These are phyloP conservation scores for Starmerella sirachaensis DNA, from an alignment of 805 yeast species.

Conservation along the genomic window DNA sequence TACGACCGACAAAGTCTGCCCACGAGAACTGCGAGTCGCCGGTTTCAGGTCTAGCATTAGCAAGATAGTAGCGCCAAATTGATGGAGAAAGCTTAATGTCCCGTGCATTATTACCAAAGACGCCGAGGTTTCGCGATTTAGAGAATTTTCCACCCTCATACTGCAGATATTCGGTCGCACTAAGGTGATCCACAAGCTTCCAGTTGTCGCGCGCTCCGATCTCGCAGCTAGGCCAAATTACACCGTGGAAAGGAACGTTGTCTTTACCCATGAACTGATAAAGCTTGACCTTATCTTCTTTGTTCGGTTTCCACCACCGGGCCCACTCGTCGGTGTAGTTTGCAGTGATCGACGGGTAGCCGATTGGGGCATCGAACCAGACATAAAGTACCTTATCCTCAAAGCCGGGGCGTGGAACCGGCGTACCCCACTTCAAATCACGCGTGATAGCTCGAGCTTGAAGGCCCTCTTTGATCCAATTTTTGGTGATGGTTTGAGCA, in stretches of 20 bases:
- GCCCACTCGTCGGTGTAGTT: conserved; percentile 74
- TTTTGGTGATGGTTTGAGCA: conserved; percentile 73
- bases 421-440: conserved; percentile 97
- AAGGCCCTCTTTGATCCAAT: conserved; percentile 91
- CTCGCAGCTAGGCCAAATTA: conserved; percentile 88
- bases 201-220: conserved; percentile 80
- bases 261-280: conserved; percentile 99
- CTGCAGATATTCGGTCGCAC: conserved; percentile 92
- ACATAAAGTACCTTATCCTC: conserved; percentile 88
- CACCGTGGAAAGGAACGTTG: conserved; percentile 97
- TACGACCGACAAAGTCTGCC: conserved; percentile 88
- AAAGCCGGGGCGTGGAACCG: conserved; percentile 82
- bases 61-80: conserved; percentile 95
- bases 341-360: conserved; percentile 93
- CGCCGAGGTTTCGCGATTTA: conserved; percentile 95
- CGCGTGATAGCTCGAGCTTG: conserved; percentile 93
- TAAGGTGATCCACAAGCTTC: conserved; percentile 83
- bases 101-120: conserved; percentile 93
- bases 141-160: conserved; percentile 98
- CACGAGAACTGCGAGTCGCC: conserved; percentile 96
- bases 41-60: conserved; percentile 86
- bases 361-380: conserved; percentile 98
- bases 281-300: conserved; percentile 76
- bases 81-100: conserved; percentile 84
- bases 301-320: conserved; percentile 69